phyloP scores from a whole-genome alignment of 768 basidiomycete genomes.

The Lentinula sp. region DNA sequence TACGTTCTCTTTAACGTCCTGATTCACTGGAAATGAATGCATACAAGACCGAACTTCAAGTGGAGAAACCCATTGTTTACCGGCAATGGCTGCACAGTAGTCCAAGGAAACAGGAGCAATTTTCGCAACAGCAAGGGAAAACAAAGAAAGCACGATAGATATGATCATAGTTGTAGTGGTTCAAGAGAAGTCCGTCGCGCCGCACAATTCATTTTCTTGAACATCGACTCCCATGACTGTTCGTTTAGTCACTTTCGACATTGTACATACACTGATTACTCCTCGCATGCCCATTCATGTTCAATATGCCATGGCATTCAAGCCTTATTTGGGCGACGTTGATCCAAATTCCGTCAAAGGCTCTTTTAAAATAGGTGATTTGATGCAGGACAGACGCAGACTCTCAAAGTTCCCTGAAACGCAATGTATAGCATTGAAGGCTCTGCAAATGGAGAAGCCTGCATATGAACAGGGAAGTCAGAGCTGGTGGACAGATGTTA shows the following conservation, averaged over 20 bases:
- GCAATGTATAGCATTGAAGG: conserved; percentile 27
- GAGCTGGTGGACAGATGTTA: conserved; percentile 77
- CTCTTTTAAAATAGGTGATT: conserved; percentile 57
- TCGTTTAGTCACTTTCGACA: conserved; percentile 74
- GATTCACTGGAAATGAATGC: conserved; percentile 40
- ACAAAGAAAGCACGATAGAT: background rate
- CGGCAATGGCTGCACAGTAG: conserved; percentile 47
- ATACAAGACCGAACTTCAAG: conserved; percentile 46
- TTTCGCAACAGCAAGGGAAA: background rate
- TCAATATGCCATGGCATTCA: conserved; percentile 61
- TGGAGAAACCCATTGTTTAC: conserved; percentile 51
- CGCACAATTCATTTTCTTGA: background rate
- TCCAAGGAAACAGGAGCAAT: conserved; percentile 18
- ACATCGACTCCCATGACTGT: conserved; percentile 21
- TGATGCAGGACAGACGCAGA: background rate
- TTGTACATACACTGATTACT: conserved; percentile 66
- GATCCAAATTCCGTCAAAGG: conserved; percentile 43
- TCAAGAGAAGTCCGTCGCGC: background rate
- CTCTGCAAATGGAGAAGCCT: conserved; percentile 52
- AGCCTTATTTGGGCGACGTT: conserved; percentile 59
- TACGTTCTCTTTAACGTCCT: conserved; percentile 45
- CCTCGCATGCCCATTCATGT: conserved; percentile 64
- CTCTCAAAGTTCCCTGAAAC: background rate
- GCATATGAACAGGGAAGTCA: conserved; percentile 49
- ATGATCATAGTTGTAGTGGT: background rate